These are phyloP conservation scores for Hemileccinum rubropunctum DNA, from an alignment of 768 basidiomycete genomes.

Conservation along the genomic window DNA sequence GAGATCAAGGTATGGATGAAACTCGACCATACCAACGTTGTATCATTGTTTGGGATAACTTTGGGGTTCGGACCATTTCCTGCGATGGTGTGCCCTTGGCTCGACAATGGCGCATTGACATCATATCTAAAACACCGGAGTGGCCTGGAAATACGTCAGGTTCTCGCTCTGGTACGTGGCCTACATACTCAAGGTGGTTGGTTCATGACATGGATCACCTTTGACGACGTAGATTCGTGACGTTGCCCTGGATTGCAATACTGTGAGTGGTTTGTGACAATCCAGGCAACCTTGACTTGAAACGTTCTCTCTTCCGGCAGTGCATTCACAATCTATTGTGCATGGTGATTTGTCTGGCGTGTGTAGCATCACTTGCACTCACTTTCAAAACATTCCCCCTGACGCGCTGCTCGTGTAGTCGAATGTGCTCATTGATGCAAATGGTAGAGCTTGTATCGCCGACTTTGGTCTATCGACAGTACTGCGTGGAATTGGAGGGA, in stretches of 20 bases:
- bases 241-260: not conserved
- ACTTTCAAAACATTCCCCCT: too few species aligned
- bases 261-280: not conserved
- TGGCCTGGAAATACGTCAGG: not conserved
- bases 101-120: not conserved
- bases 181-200: not conserved
- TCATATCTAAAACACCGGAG: not conserved
- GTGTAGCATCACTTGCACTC: constrained; percentile 4
- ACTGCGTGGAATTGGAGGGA: constrained; percentile 30
- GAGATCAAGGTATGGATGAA: constrained; percentile 10
- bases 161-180: not conserved
- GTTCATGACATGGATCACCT: not conserved
- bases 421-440: constrained; percentile 1
- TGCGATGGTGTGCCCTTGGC: not conserved
- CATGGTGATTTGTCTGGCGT: constrained; percentile 44
- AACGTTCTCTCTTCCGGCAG: not conserved
- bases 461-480: not conserved
- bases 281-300: not conserved
- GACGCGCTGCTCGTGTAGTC: not conserved
- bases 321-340: constrained; percentile 26
- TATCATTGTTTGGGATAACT: not conserved
- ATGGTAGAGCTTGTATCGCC: not conserved
- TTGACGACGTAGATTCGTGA: not conserved
- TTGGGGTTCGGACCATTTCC: not conserved
- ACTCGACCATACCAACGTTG: constrained; percentile 1